Evolutionary conservation across 176 grass and related monocot genomes (phyloP).

Genomic region (Metroxylon sagu): DNA sequence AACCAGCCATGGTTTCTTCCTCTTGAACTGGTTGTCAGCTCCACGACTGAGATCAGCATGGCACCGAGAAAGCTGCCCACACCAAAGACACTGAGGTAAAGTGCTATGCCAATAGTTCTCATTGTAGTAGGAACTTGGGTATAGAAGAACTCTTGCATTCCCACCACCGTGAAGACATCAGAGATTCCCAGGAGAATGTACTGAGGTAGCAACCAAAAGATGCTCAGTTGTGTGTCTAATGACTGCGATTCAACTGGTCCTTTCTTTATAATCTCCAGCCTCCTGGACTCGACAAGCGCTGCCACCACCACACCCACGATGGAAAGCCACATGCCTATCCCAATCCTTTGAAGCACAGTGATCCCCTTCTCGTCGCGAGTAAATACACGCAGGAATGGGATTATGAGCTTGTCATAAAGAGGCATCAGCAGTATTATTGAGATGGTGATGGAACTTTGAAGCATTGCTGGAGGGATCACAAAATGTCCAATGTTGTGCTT

Average conservation of each 20-base stretch:
- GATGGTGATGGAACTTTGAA: constrained; percentile 77
- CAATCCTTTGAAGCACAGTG: constrained; percentile 78
- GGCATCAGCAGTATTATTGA: constrained; percentile 89
- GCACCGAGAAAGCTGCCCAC: constrained; percentile 70
- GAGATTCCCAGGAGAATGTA: constrained; percentile 66
- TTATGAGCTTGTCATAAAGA: constrained; percentile 55
- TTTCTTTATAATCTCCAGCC: constrained; percentile 15
- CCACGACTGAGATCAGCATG: constrained; percentile 45
- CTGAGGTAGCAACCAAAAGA: constrained; percentile 78
- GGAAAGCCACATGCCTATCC: constrained; percentile 70
- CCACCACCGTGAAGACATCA: constrained; percentile 69
- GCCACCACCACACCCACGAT: constrained; percentile 54
- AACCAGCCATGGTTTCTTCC: constrained; percentile 41
- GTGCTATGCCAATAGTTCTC: constrained; percentile 69
- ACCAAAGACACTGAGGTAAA: constrained; percentile 84
- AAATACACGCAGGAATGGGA: constrained; percentile 33
- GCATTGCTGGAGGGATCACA: constrained; percentile 73
- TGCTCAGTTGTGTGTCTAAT: constrained; percentile 10
- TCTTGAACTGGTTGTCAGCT: constrained; percentile 25
- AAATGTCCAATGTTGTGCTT: constrained; percentile 46
- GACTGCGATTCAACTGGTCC: neutral
- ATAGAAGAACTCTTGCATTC: constrained; percentile 98
- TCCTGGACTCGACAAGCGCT: constrained; percentile 44
- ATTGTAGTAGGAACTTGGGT: constrained; percentile 56
- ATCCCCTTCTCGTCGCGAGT: constrained; percentile 43